Evolutionary conservation across 306 rosid species (phyloP).

Genomic region (Luffa aegyptiaca): DNA sequence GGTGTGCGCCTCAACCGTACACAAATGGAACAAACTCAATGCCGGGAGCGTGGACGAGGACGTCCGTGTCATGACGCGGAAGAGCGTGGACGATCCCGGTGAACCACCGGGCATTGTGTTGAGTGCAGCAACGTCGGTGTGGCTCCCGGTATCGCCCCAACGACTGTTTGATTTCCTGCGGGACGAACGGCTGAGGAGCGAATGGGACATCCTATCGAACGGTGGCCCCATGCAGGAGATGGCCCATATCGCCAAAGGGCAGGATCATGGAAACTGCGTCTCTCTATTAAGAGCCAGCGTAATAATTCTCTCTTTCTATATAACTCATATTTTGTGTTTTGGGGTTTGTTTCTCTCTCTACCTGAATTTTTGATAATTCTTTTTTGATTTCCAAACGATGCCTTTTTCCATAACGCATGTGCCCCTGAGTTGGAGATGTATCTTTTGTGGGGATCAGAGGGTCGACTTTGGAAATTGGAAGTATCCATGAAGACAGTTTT

Average conservation of each 20-base stretch:
- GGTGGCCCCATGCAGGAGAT: slow-evolving; percentile 99
- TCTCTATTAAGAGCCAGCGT: slow-evolving; percentile 88
- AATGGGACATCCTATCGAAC: slow-evolving; percentile 95
- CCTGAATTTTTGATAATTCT: neutral
- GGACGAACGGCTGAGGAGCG: slow-evolving; percentile 74
- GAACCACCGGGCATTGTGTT: slow-evolving; percentile 96
- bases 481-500: slow-evolving; percentile 25
- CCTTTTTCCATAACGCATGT: slow-evolving; percentile 18
- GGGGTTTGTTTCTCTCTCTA: neutral
- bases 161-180: slow-evolving; percentile 75
- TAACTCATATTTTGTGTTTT: neutral
- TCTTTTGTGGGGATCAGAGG: slow-evolving; percentile 14
- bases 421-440: slow-evolving; percentile 17
- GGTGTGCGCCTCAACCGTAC: slow-evolving; percentile 84
- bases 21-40: slow-evolving; percentile 87
- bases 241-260: slow-evolving; percentile 98
- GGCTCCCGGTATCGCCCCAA: slow-evolving; percentile 78
- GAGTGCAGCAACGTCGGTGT: slow-evolving; percentile 91
- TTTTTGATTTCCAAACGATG: neutral
- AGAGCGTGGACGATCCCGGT: slow-evolving; percentile 85
- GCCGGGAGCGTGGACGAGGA: slow-evolving; percentile 68
- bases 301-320: neutral
- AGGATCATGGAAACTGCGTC: slow-evolving; percentile 88
- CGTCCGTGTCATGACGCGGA: slow-evolving; percentile 85
- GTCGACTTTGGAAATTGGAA: slow-evolving; percentile 48